These are phyloP conservation scores for Pseudogymnoascus sp. DNA, from an alignment of 2,329 filamentous ascomycete genomes.

Conservation along the genomic window DNA sequence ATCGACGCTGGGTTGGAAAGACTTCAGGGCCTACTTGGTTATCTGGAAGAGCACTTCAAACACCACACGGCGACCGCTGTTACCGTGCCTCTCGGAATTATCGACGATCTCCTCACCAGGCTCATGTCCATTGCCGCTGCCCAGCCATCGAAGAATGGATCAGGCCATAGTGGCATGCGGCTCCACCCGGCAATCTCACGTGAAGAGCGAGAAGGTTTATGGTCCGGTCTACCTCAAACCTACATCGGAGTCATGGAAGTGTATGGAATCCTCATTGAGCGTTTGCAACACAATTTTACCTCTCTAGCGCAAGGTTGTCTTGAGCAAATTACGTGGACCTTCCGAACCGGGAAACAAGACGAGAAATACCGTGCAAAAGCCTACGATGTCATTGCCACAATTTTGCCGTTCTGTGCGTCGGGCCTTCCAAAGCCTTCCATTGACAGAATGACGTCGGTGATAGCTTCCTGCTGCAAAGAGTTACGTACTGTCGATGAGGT, in stretches of 20 bases:
- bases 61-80: conserved; percentile 59
- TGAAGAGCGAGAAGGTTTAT: conserved; percentile 76
- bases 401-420: conserved; percentile 56
- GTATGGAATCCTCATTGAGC: conserved; percentile 46
- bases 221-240: conserved; percentile 63
- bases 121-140: conserved; percentile 57
- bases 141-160: conserved; percentile 23
- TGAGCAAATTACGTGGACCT: conserved; percentile 65
- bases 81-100: conserved; percentile 54
- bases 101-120: conserved; percentile 63
- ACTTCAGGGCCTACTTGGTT: conserved; percentile 55
- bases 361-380: conserved; percentile 48
- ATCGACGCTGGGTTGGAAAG: conserved; percentile 66
- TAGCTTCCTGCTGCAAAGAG: conserved; percentile 67
- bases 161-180: conserved; percentile 29
- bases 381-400: conserved; percentile 50
- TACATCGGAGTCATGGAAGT: conserved; percentile 64
- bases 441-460: conserved; percentile 51
- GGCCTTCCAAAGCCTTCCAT: conserved; percentile 59
- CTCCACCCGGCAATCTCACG: conserved; percentile 65
- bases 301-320: conserved; percentile 56
- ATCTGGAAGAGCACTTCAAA: conserved; percentile 56
- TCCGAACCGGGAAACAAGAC: conserved; percentile 47
- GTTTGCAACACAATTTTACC: conserved; percentile 49
- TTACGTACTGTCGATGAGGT: conserved; percentile 45